Conservation (phyloP, 257 asterid genomes). For the Thymus mandschuricus region DNA sequence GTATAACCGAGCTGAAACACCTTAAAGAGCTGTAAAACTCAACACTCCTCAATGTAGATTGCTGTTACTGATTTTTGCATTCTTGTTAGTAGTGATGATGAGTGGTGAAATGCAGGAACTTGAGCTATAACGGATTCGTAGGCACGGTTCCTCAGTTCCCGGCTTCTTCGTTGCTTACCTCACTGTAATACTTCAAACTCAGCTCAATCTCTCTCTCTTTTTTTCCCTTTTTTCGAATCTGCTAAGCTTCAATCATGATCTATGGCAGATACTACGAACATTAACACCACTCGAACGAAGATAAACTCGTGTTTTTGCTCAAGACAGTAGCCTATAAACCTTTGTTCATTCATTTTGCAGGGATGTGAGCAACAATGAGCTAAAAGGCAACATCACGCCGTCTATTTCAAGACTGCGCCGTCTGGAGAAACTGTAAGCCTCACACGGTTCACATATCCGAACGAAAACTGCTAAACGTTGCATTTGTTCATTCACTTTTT, state of each 20-base stretch:
- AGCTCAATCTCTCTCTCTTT: background rate
- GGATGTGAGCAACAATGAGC: conserved; percentile 68
- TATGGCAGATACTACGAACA: background rate
- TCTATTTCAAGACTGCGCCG: conserved; percentile 39
- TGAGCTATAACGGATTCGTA: conserved; percentile 54
- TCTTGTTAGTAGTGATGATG: conserved; percentile 13
- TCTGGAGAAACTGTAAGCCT: conserved; percentile 58
- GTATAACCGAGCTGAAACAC: conserved; percentile 53
- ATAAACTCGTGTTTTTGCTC: too few relatives aligned
- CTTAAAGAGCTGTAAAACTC: conserved; percentile 63
- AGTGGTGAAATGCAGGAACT: conserved; percentile 49
- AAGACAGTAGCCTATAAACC: too few relatives aligned
- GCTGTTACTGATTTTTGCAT: conserved; percentile 13
- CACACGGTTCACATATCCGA: background rate
- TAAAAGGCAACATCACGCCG: conserved; percentile 53
- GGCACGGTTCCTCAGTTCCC: conserved; percentile 53
- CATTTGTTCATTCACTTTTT: conserved; percentile 5
- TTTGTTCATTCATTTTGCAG: conserved; percentile 35
- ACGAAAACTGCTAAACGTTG: background rate
- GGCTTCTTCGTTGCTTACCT: conserved; percentile 43
- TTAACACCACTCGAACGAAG: too few relatives aligned
- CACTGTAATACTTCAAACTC: conserved; percentile 45
- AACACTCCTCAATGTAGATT: background rate
- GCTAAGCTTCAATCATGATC: too few relatives aligned
- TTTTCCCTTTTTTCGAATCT: too few relatives aligned